Conservation (phyloP, 2,329 filamentous ascomycete species). For the Podosphaera xanthii region DNA sequence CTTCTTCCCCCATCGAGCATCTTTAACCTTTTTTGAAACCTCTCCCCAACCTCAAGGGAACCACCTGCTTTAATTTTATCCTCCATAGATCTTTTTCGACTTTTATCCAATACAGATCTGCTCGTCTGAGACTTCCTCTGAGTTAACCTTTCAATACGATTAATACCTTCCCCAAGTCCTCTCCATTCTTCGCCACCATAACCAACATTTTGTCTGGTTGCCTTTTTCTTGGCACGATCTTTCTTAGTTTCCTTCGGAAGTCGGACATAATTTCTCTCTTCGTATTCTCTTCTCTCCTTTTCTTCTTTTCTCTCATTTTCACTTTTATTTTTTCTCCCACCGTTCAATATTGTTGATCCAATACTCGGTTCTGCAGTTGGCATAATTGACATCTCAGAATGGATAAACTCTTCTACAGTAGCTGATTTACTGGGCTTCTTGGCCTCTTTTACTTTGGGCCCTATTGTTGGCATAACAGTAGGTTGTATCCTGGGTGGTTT, state of each 20-base stretch:
- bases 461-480: slow-evolving; percentile 50
- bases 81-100: slow-evolving; percentile 56
- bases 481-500: slow-evolving; percentile 72
- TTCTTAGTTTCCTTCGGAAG: slow-evolving; percentile 77
- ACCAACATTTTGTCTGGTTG: slow-evolving; percentile 25
- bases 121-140: slow-evolving; percentile 32
- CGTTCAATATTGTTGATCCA: slow-evolving; percentile 63
- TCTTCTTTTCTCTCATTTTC: slow-evolving; percentile 55
- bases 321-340: slow-evolving; percentile 61
- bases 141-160: slow-evolving; percentile 68
- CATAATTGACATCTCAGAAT: slow-evolving; percentile 58
- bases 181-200: slow-evolving; percentile 93
- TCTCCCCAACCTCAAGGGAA: slow-evolving; percentile 43
- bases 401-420: slow-evolving; percentile 80
- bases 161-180: slow-evolving; percentile 60
- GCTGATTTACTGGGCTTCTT: slow-evolving; percentile 49
- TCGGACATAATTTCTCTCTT: slow-evolving; percentile 79
- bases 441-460: slow-evolving; percentile 27
- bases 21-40: slow-evolving; percentile 49
- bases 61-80: slow-evolving; percentile 50
- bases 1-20: slow-evolving; percentile 20
- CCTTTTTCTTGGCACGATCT: slow-evolving; percentile 47
- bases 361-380: slow-evolving; percentile 76
- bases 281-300: slow-evolving; percentile 60
- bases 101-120: slow-evolving; percentile 48